phyloP scores from a whole-genome alignment of 345 rosid species.

The Hibiscus trionum region DNA sequence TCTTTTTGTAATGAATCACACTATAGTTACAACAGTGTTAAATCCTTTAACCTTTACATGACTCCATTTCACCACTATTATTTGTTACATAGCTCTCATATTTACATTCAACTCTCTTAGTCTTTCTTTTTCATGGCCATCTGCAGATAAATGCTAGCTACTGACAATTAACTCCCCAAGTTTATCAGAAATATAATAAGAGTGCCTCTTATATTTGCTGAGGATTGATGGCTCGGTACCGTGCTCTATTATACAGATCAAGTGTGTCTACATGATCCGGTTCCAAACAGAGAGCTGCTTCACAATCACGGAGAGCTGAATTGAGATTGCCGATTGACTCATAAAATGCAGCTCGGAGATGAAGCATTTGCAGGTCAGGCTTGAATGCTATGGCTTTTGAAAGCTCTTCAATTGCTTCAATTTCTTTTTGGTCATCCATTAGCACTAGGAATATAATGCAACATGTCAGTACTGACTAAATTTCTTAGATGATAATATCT shows the following conservation, averaged over 20 bases:
- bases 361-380: constrained; percentile 85
- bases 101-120: constrained; percentile 8
- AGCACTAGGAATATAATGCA: constrained; percentile 36
- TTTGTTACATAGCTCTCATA: not conserved
- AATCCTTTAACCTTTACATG: not conserved
- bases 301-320: constrained; percentile 65
- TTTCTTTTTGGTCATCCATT: constrained; percentile 88
- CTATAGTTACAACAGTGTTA: not conserved
- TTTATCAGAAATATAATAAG: not conserved
- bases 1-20: not conserved
- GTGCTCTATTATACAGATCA: constrained; percentile 62
- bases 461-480: constrained; percentile 12
- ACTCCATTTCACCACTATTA: not conserved
- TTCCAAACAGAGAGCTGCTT: constrained; percentile 90
- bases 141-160: not conserved
- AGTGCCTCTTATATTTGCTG: constrained; percentile 22
- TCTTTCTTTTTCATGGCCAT: not conserved
- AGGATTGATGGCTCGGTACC: constrained; percentile 29
- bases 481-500: not conserved
- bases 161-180: not conserved
- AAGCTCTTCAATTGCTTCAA: constrained; percentile 80
- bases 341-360: constrained; percentile 87
- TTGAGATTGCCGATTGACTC: constrained; percentile 66
- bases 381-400: constrained; percentile 79
- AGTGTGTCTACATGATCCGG: constrained; percentile 66